A percentile compares a stretch with the other conserved stretches of the same genome.
These are phyloP conservation scores for Blastobotrys terrestris DNA, from an alignment of 805 yeast genomes.

Conservation along the genomic window DNA sequence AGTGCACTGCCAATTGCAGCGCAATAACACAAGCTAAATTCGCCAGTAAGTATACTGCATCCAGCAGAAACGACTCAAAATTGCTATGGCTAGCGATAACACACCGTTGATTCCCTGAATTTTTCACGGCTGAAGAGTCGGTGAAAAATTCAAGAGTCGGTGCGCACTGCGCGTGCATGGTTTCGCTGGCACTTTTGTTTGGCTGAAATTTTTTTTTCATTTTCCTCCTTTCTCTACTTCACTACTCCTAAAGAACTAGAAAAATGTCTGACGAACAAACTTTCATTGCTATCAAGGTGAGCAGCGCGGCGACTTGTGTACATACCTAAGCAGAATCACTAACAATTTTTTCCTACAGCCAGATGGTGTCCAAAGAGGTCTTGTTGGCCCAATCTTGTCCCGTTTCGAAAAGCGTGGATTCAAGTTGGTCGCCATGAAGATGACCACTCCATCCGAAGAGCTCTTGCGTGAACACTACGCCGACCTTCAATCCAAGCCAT, in stretches of 20 bases:
- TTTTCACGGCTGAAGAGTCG: background rate
- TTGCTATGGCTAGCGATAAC: background rate
- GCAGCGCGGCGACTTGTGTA: conserved; percentile 8
- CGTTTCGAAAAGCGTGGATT: conserved; percentile 97
- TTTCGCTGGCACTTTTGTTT: background rate
- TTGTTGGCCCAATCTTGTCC: conserved; percentile 78
- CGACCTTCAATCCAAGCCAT: conserved; percentile 92
- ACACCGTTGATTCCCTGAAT: background rate
- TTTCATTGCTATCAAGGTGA: conserved; percentile 36
- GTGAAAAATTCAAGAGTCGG: background rate
- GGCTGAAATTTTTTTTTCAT: conserved; percentile 1
- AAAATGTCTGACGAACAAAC: conserved; percentile 30
- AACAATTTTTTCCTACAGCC: conserved; percentile 44
- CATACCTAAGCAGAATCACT: background rate
- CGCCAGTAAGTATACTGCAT: too few species aligned
- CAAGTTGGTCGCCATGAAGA: conserved; percentile 94
- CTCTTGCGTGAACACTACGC: conserved; percentile 90
- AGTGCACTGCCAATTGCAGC: too few species aligned
- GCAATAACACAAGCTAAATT: too few species aligned
- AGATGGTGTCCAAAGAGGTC: conserved; percentile 99
- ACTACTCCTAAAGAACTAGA: conserved; percentile 1
- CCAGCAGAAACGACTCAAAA: too few species aligned
- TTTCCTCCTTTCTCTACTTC: background rate
- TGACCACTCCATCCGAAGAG: conserved; percentile 78
- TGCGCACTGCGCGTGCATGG: background rate